Percentiles rank a stretch among this genome's conserved stretches.
phyloP scores from a whole-genome alignment of 257 asterid species.

The Cinchona pubescens region DNA sequence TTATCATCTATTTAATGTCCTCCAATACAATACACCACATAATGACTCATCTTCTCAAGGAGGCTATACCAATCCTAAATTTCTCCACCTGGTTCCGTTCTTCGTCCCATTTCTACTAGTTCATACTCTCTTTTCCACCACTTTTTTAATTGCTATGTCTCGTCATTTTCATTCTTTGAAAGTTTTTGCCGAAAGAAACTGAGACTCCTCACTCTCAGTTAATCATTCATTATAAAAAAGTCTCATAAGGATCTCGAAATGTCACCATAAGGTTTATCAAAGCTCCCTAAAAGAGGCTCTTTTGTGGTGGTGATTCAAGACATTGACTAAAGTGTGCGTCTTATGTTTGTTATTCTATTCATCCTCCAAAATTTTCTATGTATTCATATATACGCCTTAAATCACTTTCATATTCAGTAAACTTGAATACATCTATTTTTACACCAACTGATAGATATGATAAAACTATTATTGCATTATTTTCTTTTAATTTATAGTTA shows the following conservation, averaged over 20 bases:
- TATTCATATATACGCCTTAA: background rate
- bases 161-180: background rate
- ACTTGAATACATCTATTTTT: no score
- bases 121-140: no score
- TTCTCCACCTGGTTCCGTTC: background rate
- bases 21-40: background rate
- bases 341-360: background rate
- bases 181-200: background rate
- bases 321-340: background rate
- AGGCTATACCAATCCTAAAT: no score
- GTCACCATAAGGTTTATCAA: background rate
- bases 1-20: constrained; percentile 6
- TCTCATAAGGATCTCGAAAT: background rate
- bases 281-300: background rate
- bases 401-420: background rate
- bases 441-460: background rate
- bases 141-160: background rate
- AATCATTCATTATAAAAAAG: background rate
- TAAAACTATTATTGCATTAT: no score
- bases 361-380: background rate
- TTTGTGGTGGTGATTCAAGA: background rate
- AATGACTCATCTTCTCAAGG: background rate
- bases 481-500: no score
- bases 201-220: background rate
- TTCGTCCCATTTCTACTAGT: background rate